Evolutionary conservation across 2,329 filamentous ascomycete species (phyloP).

Genomic region (Penicillium sp.): DNA sequence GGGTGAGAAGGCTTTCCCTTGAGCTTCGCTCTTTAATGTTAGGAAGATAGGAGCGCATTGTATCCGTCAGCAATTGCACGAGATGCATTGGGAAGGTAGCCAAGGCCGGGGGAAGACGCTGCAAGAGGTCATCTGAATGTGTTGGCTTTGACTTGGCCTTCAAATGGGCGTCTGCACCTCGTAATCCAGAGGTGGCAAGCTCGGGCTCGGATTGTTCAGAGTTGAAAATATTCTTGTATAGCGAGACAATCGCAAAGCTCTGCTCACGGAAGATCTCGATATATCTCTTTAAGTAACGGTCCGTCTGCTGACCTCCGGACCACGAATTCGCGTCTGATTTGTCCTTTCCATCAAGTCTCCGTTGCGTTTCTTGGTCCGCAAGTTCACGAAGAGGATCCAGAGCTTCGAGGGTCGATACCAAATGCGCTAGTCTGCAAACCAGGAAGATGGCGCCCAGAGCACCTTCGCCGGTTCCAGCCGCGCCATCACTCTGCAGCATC

Average conservation of each 20-base stretch:
- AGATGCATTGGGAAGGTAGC: slow-evolving; percentile 83
- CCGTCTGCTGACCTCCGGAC: slow-evolving; percentile 78
- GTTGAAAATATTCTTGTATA: slow-evolving; percentile 88
- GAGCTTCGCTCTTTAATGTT: slow-evolving; percentile 76
- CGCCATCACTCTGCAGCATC: slow-evolving; percentile 33
- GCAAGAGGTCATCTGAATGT: slow-evolving; percentile 33
- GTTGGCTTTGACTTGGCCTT: slow-evolving; percentile 23
- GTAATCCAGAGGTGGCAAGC: slow-evolving; percentile 26
- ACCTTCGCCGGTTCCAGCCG: slow-evolving; percentile 54
- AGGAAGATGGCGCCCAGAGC: slow-evolving; percentile 81
- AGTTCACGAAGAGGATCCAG: slow-evolving; percentile 82
- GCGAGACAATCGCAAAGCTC: slow-evolving; percentile 90
- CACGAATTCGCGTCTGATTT: slow-evolving; percentile 30
- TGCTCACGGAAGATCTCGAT: slow-evolving; percentile 98
- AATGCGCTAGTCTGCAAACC: slow-evolving; percentile 76
- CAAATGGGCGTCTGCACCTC: slow-evolving; percentile 25
- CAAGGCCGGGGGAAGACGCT: slow-evolving; percentile 69
- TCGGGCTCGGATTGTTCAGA: slow-evolving; percentile 48
- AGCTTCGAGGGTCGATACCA: slow-evolving; percentile 76
- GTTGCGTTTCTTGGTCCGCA: slow-evolving; percentile 76
- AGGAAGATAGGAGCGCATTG: slow-evolving; percentile 72
- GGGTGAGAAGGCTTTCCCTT: slow-evolving; percentile 83
- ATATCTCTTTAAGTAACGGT: slow-evolving; percentile 89
- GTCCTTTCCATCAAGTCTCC: slow-evolving; percentile 37
- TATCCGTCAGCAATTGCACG: slow-evolving; percentile 75